These are phyloP conservation scores for Pseudocercospora musae DNA, from an alignment of 2,329 filamentous ascomycete genomes.

Conservation along the genomic window DNA sequence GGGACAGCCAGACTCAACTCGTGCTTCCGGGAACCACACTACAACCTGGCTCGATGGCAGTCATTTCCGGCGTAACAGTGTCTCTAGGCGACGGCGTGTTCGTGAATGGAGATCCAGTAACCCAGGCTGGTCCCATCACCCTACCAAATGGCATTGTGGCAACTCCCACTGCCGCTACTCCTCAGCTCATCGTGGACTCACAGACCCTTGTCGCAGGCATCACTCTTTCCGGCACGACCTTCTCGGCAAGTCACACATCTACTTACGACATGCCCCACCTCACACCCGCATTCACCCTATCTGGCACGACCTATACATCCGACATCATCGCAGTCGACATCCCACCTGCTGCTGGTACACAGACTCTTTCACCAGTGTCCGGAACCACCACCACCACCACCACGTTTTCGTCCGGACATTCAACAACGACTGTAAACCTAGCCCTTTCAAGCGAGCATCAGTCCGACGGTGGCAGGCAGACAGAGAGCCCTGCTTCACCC, in stretches of 20 bases:
- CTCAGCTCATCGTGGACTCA: conserved; percentile 6
- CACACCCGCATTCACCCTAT: neutral
- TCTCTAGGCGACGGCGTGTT: conserved; percentile 9
- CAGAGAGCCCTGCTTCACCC: no score
- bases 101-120: conserved; percentile 3
- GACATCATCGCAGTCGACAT: no score
- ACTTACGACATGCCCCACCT: neutral
- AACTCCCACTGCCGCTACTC: conserved; percentile 6
- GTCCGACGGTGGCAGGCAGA: no score
- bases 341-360: no score
- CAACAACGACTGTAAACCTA: no score
- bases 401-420: no score
- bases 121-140: conserved; percentile 3
- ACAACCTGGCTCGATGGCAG: conserved; percentile 7
- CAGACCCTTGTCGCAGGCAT: conserved; percentile 20
- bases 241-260: no score
- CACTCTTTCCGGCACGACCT: conserved; percentile 13
- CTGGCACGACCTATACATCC: no score
- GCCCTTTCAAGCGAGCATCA: no score
- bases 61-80: conserved; percentile 12
- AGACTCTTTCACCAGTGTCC: no score
- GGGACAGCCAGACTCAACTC: conserved; percentile 4
- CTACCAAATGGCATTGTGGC: conserved; percentile 10
- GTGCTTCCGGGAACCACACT: conserved; percentile 11
- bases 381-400: no score